phyloP scores from a whole-genome alignment of 2,329 filamentous ascomycete species.

The Aspergillus vadensis region DNA sequence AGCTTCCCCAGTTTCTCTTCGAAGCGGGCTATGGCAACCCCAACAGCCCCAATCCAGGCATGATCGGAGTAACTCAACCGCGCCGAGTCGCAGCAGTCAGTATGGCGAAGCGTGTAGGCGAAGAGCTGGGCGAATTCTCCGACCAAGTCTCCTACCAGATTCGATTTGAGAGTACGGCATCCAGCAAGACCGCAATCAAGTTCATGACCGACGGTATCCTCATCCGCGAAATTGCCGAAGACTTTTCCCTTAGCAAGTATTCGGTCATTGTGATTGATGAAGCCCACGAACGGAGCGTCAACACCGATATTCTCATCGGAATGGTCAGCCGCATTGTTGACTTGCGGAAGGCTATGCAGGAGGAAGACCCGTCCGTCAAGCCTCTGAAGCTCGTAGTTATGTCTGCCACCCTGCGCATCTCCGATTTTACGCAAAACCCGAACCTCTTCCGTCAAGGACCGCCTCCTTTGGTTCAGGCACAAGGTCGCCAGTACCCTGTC shows the following conservation, averaged over 20 bases:
- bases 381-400: constrained; percentile 95
- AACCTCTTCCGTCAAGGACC: constrained; percentile 71
- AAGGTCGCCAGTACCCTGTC: constrained; percentile 89
- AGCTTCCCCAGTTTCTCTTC: constrained; percentile 93
- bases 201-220: constrained; percentile 99
- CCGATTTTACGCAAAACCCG: constrained; percentile 83
- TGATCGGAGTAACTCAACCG: constrained; percentile 95
- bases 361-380: constrained; percentile 69
- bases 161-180: constrained; percentile 84
- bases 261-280: constrained; percentile 95
- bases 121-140: constrained; percentile 79
- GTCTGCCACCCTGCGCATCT: constrained; percentile 91
- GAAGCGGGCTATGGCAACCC: constrained; percentile 87
- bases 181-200: constrained; percentile 83
- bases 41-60: constrained; percentile 76
- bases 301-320: constrained; percentile 96
- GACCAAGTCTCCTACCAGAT: constrained; percentile 87
- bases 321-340: constrained; percentile 94
- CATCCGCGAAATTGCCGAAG: constrained; percentile 84
- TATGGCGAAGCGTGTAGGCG: constrained; percentile 88
- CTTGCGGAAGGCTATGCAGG: constrained; percentile 71
- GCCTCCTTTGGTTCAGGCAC: constrained; percentile 83
- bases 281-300: constrained; percentile 94
- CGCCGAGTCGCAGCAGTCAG: constrained; percentile 93
- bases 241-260: constrained; percentile 85